Conservation (phyloP, 2,329 filamentous ascomycete genomes). For the Colletotrichum tropicicola region DNA sequence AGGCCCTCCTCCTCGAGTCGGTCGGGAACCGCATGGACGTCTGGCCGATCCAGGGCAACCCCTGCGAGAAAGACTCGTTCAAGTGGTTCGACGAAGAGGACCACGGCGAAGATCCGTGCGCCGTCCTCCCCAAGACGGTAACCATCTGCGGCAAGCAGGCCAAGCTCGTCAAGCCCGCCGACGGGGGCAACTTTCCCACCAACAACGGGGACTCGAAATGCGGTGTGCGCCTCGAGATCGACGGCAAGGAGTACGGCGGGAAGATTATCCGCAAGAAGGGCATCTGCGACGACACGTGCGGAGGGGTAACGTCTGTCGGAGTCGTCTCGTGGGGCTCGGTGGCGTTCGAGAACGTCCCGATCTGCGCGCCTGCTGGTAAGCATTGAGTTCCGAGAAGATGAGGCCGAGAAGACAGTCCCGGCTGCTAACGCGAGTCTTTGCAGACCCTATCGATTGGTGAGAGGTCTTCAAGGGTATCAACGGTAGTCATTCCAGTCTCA, state of each 20-base stretch:
- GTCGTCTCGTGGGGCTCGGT: background rate
- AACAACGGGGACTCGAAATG: background rate
- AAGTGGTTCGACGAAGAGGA: background rate
- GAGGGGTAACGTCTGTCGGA: background rate
- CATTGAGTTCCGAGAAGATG: background rate
- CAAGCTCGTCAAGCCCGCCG: background rate
- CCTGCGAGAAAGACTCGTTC: background rate
- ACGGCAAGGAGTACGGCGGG: background rate
- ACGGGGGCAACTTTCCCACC: background rate
- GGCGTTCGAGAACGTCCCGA: background rate
- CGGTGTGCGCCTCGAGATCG: background rate
- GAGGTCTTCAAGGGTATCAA: background rate
- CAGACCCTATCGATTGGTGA: background rate
- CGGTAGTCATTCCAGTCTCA: too few species aligned
- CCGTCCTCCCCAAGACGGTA: background rate
- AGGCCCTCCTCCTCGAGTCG: background rate
- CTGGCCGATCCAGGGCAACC: background rate
- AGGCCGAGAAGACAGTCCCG: background rate
- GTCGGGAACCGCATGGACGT: background rate
- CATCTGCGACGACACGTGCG: background rate
- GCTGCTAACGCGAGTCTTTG: background rate
- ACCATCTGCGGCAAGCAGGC: background rate
- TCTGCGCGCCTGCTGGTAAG: background rate
- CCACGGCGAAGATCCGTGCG: background rate
- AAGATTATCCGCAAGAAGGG: background rate